phyloP scores from a whole-genome alignment of 352 stramenopile genomes.

The Globisporangium paroecandrum region DNA sequence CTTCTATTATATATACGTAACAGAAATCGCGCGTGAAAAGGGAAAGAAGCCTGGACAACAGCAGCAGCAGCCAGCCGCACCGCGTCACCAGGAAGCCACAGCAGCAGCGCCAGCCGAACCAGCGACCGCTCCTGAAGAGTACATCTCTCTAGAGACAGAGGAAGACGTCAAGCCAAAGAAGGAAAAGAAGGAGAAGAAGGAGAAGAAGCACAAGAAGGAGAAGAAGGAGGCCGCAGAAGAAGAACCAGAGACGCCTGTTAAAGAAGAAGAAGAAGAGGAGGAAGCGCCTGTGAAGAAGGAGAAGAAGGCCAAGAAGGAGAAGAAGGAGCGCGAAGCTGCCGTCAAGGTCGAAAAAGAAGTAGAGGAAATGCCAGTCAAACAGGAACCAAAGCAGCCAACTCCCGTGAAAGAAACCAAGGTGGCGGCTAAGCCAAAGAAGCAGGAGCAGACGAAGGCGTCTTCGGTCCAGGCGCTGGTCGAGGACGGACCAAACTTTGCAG shows the following conservation, averaged over 20 bases:
- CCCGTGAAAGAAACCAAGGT: constrained; percentile 18
- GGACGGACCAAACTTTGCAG: constrained; percentile 11
- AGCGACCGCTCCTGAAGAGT: constrained; percentile 15
- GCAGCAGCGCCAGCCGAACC: neutral
- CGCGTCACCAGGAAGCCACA: neutral
- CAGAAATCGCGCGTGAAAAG: constrained; percentile 79
- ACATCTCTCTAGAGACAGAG: constrained; percentile 15
- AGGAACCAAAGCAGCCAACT: neutral
- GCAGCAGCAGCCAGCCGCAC: constrained; percentile 4
- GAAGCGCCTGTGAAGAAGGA: constrained; percentile 16
- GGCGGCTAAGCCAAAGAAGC: constrained; percentile 8
- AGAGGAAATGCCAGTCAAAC: constrained; percentile 18
- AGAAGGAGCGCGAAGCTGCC: constrained; percentile 15
- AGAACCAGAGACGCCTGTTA: neutral
- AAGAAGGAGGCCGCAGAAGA: constrained; percentile 4
- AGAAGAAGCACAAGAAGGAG: constrained; percentile 26
- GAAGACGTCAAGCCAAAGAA: constrained; percentile 10
- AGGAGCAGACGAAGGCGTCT: constrained; percentile 2
- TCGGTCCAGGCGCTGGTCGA: constrained; percentile 12
- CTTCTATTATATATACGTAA: neutral
- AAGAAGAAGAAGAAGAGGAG: constrained; percentile 8
- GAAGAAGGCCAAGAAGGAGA: constrained; percentile 22
- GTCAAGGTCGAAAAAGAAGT: constrained; percentile 17
- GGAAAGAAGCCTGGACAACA: constrained; percentile 28
- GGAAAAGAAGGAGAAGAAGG: constrained; percentile 22